Evolutionary conservation across 345 rosid species (phyloP), one percentile per base, ranked within the genome.

Genomic region (Dipteronia dyeriana): DNA sequence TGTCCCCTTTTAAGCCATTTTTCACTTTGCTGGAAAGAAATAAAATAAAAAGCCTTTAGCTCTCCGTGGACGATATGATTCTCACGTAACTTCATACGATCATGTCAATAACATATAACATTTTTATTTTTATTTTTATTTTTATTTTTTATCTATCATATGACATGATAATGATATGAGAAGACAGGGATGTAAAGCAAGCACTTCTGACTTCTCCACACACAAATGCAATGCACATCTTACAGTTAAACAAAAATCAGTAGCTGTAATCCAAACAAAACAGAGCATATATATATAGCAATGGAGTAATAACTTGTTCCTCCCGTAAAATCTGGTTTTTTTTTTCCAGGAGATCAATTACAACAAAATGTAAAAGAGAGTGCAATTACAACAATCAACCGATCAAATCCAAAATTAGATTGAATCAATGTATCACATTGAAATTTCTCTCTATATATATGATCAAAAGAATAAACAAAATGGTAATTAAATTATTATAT

Each of bases 381-480:
- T 41, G 19, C 17, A 66, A 66, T 38, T 66, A 8, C 23, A 70
- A 9, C 9, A 23, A 34, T 9, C 57, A 9, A 49, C 5, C 19
- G 54, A 49, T 49, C 54, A 49, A 49, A 49, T 29, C 45, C 63
- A 54, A 71, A 71, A 31, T 53, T 53, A n/a, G 45, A 29, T 53
- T 54, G 74, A 7, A 31, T 29, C 7, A 57, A 3, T 72, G 7
- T 7, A 22, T 72, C 1, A 14, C 54, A 59, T 22, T 5, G 25
- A 45, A 62, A 25, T 26, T n/a, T 61, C 19, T 25, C 19, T 53
- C n/a, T 53, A 53, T 53, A 14, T 53, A 4, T 53, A 4, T 16
- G n/a, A 53, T 26, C 7, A 63, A 63, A 74, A 63, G 76, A 75
- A 75, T 75, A 34, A 66, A 51, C 78, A 66, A 34, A 64, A 75